Evolutionary conservation across 2,329 filamentous ascomycete species (phyloP), one percentile per base, ranked within the genome.

Genomic region (Ophiocordyceps polyrhachis-furcata): DNA sequence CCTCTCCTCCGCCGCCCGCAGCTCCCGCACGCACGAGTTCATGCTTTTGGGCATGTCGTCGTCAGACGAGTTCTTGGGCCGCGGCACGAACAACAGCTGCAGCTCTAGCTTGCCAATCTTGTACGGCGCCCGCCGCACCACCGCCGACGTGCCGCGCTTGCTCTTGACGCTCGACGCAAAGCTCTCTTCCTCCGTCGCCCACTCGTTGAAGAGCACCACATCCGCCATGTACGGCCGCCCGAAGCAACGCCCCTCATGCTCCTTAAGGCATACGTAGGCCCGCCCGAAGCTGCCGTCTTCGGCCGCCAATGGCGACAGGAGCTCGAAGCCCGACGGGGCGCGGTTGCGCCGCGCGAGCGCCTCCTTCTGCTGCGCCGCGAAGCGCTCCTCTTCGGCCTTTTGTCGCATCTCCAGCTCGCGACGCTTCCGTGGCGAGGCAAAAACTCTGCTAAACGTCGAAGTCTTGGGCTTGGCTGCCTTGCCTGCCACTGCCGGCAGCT

Each of bases 1-100:
- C 49, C 83, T 73, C 59, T 83, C 82, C 59, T 94, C 87, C 2
- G 89, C 87, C 44, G 89, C 85, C 62, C 83, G 85, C 65, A 98
- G 79, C 66, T 96, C 91, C 17, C 91, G 76, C 53, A 96, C 83
- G 61, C 87, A 94, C 40, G 85, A 83, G 62, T 91, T 93, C 88
- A 98, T 94, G 68, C 88, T 95, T 78, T 96, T 96, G 45, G 91
- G 91, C 86, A 98, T 95, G 53, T 96, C 89, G 15, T 95, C 88
- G 51, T 96, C 91, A 43, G 78, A 79, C 28, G 79, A 73, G 41
- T 82, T 83, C 67, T 85, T 89, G 5, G 91, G 89, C 54, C 88
- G 86, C 1, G 91, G 91, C 1, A 98, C 87, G 56, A 94, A 98
- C 14, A 98, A 70, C 9, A 98, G 73, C 65, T 98, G 91, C 37